Evolutionary conservation across 1,284 basidiomycete genomes (phyloP).

Genomic region (Marasmius tenuissimus): DNA sequence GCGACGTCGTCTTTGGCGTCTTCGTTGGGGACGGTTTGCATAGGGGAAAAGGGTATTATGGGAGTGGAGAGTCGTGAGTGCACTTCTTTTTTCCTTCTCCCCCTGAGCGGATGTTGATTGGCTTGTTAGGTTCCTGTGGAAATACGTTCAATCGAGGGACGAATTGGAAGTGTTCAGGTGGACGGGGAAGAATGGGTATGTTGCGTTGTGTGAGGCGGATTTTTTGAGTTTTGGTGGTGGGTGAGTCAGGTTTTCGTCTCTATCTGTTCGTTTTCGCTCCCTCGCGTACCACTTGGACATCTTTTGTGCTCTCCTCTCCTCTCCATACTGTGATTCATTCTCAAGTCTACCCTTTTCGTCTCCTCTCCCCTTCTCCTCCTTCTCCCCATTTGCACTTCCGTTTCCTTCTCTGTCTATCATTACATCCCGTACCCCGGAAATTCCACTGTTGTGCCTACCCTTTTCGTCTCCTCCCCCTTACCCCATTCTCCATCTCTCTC

Average conservation of each 20-base stretch:
- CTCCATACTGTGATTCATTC: too few species aligned
- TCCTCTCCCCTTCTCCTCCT: background rate
- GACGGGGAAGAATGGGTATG: constrained; percentile 91
- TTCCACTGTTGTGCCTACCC: too few species aligned
- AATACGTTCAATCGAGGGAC: constrained; percentile 29
- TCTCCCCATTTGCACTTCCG: too few species aligned
- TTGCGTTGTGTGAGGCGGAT: constrained; percentile 79
- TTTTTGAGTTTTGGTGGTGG: constrained; percentile 91
- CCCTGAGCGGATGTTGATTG: too few species aligned
- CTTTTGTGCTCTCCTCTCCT: background rate
- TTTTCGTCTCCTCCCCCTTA: background rate
- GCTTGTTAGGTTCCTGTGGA: constrained; percentile 73
- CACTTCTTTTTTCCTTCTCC: too few species aligned
- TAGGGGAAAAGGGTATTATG: constrained; percentile 70
- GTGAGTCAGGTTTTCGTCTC: constrained; percentile 52
- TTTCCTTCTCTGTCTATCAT: too few species aligned
- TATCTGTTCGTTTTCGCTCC: too few species aligned
- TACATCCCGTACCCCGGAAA: too few species aligned
- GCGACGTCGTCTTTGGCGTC: constrained; percentile 72
- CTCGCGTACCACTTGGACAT: too few species aligned
- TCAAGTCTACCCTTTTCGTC: background rate
- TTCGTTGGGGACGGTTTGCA: constrained; percentile 78
- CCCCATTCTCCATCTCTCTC: too few species aligned
- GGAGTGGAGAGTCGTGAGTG: constrained; percentile 70
- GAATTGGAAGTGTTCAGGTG: constrained; percentile 73